Conservation (phyloP, 1,284 basidiomycete species). For the Cystobasidium slooffiae region DNA sequence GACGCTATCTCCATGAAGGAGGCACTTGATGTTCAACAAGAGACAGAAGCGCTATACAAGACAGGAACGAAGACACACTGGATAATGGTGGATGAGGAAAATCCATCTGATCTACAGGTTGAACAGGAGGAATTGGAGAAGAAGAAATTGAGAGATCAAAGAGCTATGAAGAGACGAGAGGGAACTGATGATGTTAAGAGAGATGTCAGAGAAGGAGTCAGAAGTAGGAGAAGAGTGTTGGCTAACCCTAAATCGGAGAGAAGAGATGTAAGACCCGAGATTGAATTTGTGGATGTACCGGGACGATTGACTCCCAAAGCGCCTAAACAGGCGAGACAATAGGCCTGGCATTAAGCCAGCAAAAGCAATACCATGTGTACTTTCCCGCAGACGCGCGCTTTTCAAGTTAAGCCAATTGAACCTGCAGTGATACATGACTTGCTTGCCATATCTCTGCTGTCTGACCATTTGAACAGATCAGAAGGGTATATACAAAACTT, state of each 20-base stretch:
- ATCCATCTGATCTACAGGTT: slow-evolving; percentile 12
- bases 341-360: not conserved
- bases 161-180: slow-evolving; percentile 1
- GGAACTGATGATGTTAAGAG: not conserved
- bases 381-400: not conserved
- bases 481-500: not conserved
- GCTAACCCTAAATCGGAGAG: not conserved
- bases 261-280: slow-evolving; percentile 27
- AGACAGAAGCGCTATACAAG: slow-evolving; percentile 24
- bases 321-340: not conserved
- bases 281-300: slow-evolving; percentile 38
- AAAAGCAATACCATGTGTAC: not conserved
- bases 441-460: not conserved
- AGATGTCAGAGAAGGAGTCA: slow-evolving; percentile 24
- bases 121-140: slow-evolving; percentile 13
- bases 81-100: slow-evolving; percentile 40
- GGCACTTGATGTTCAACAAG: slow-evolving; percentile 25
- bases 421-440: not conserved
- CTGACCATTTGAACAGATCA: not conserved
- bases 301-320: slow-evolving; percentile 1
- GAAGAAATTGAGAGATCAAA: slow-evolving; percentile 12
- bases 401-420: not conserved
- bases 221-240: slow-evolving; percentile 31
- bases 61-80: slow-evolving; percentile 23
- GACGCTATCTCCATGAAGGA: slow-evolving; percentile 21